Conservation (phyloP, 495 filamentous ascomycete genomes). For the Schizothecium vesticola region DNA sequence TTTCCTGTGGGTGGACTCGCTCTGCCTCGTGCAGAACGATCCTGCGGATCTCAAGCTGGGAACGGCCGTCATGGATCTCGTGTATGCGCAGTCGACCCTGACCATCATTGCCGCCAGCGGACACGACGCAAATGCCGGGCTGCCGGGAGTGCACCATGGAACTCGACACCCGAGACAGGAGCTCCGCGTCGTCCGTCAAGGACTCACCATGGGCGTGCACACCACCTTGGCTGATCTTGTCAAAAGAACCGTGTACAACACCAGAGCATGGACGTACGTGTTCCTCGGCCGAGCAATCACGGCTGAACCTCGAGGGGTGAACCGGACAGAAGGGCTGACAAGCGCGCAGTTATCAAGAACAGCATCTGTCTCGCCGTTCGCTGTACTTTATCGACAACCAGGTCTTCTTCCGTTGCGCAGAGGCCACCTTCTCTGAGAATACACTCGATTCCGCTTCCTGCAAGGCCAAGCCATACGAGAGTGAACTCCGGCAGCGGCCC, state of each 20-base stretch:
- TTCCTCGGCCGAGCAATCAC: too few relatives aligned
- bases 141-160: conserved; percentile 1
- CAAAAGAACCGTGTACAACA: not conserved
- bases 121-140: conserved; percentile 8
- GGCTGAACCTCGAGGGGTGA: not conserved
- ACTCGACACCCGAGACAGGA: not conserved
- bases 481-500: too few relatives aligned
- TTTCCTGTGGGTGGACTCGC: conserved; percentile 15
- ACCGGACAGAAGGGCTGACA: not conserved
- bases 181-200: not conserved
- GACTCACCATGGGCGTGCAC: not conserved
- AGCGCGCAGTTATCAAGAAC: not conserved
- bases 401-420: not conserved
- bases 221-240: not conserved
- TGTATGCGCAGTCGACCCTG: conserved; percentile 7
- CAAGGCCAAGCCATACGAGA: too few relatives aligned
- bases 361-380: not conserved
- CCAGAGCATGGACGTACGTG: conserved; percentile 14
- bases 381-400: not conserved
- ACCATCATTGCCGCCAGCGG: conserved; percentile 11
- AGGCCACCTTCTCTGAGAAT: not conserved
- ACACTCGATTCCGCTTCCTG: not conserved
- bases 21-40: conserved; percentile 15
- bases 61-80: conserved; percentile 5
- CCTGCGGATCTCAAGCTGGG: not conserved